Evolutionary conservation across 2,329 filamentous ascomycete genomes (phyloP).

Genomic region (Sporothrix pallida): DNA sequence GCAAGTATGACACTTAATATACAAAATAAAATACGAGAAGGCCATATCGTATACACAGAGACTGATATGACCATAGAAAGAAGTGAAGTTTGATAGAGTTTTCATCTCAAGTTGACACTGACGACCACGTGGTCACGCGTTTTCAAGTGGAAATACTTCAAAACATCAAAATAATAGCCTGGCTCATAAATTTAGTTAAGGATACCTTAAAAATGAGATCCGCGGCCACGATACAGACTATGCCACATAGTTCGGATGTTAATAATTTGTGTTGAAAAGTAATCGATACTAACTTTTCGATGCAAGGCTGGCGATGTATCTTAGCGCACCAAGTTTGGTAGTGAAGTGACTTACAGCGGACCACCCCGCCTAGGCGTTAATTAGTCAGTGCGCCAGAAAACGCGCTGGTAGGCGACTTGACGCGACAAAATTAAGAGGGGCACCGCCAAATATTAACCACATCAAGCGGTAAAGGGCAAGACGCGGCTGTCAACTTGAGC

Average conservation of each 20-base stretch:
- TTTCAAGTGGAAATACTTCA: too few species aligned
- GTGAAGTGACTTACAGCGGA: not conserved
- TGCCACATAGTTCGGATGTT: not conserved
- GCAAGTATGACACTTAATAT: not conserved
- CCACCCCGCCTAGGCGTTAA: constrained; percentile 3
- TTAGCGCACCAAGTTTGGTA: not conserved
- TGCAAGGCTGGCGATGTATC: not conserved
- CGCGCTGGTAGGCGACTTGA: not conserved
- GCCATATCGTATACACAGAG: too few species aligned
- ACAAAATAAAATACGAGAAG: not conserved
- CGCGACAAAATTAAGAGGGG: constrained; percentile 20
- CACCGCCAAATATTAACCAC: constrained; percentile 13
- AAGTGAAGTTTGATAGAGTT: too few species aligned
- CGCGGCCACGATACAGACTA: not conserved
- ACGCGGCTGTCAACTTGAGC: not conserved
- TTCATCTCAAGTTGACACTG: too few species aligned
- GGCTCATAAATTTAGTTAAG: too few species aligned
- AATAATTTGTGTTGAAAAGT: not conserved
- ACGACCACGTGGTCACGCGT: too few species aligned
- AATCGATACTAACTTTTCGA: not conserved
- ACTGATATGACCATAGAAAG: too few species aligned
- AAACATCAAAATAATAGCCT: too few species aligned
- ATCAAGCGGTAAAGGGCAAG: not conserved
- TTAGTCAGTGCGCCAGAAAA: constrained; percentile 19
- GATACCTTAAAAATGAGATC: not conserved